Base-by-base conservation (phyloP, 306 rosid species). In the Inga laurina region DNA sequence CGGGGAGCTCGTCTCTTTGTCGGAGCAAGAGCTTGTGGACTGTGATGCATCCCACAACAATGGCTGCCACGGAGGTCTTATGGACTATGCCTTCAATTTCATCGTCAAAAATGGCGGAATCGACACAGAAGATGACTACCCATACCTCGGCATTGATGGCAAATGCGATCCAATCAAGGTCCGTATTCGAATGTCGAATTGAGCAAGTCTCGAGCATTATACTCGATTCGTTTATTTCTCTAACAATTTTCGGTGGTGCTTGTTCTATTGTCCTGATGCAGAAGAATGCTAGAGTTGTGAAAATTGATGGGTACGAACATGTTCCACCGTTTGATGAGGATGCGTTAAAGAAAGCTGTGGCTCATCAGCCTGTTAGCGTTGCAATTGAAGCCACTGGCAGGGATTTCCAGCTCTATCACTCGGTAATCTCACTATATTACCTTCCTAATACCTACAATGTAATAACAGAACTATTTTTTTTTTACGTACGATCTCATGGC, bases 21-120 rank as follows among this genome's bases (percentile, higher is more conserved):
- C 98, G 0, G 99, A 95, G 64, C 99, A 95, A 85, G 99, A 95
- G 48, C 96, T 95, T 16, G 94, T 95, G 45, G 97, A 90, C 79
- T 95, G 99, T 32, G 99, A 95, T 88, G 83, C 19, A 61, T 37
- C 83, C 4, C 87, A 83, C 85, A 88, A 95, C 71, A 67, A 91
- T 2, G 99, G 99, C 4, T 95, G 99, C 92, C 76, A 90, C 52
- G 99, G 99, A 1, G 99, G 99, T 16, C 91, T 91, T 64, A 89
- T 95, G 98, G 98, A 93, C 87, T 89, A 92, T 59, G 99, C 99
- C 22, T 95, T 93, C 43, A 85, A 91, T 39, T 95, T 95, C 92
- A 95, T 95, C 81, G 82, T 91, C 56, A 24, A 77, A 75, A 95
- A 95, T 72, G 99, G 97, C 74, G 99, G 99, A 84, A 81, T 95